Conservation (phyloP, 768 basidiomycete genomes). For the Coprinopsis sp. region DNA sequence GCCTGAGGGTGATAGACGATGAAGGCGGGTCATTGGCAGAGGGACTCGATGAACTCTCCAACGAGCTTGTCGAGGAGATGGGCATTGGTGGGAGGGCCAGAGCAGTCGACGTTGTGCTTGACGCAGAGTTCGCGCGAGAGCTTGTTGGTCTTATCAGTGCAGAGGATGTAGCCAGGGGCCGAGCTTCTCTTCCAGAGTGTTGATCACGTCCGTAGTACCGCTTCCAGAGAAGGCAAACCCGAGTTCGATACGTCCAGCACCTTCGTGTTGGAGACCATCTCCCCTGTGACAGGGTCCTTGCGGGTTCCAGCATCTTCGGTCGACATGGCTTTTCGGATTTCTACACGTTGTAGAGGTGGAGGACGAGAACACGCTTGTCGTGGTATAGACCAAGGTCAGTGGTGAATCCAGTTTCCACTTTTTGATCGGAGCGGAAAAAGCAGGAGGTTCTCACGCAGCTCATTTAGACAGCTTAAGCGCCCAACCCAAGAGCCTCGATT, state of each 20-base stretch:
- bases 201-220: conserved; percentile 98
- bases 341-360: conserved; percentile 7
- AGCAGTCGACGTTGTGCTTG: conserved; percentile 97
- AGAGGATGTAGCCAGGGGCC: conserved; percentile 78
- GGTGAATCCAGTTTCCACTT: conserved; percentile 29
- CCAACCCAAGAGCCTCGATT: too few relatives aligned
- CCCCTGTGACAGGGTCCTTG: conserved; percentile 87
- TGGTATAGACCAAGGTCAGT: conserved; percentile 24
- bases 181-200: conserved; percentile 91
- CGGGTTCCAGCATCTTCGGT: conserved; percentile 42
- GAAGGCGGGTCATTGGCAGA: conserved; percentile 95
- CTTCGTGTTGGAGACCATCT: conserved; percentile 90
- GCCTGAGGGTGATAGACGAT: conserved; percentile 99
- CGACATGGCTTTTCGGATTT: conserved; percentile 34
- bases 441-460: too few relatives aligned
- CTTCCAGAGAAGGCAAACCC: conserved; percentile 97
- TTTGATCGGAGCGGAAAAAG: too few relatives aligned
- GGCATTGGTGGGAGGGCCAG: conserved; percentile 92
- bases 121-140: conserved; percentile 79
- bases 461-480: too few relatives aligned
- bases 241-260: conserved; percentile 59
- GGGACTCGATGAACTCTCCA: conserved; percentile 95
- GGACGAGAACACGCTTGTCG: conserved; percentile 8
- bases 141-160: conserved; percentile 82
- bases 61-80: conserved; percentile 98